Conservation (phyloP, 805 yeast genomes). For the Jamesozyma hellenica region DNA sequence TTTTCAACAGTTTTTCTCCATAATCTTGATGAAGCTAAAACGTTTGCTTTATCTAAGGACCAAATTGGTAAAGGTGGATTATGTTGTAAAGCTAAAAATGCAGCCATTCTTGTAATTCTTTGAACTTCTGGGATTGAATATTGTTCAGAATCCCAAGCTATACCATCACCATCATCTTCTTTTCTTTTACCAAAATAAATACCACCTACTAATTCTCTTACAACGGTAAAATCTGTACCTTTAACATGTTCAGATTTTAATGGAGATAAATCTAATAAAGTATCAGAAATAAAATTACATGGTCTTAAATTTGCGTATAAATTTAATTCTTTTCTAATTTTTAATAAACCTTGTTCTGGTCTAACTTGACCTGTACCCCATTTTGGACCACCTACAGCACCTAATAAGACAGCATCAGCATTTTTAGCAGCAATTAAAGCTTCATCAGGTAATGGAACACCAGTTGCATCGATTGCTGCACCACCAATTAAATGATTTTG, state of each 20-base stretch:
- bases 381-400: constrained; percentile 99
- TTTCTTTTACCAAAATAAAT: constrained; percentile 93
- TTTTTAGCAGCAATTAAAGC: constrained; percentile 72
- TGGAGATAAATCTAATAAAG: constrained; percentile 78
- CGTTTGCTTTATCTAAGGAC: constrained; percentile 97
- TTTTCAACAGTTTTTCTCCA: constrained; percentile 93
- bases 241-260: constrained; percentile 72
- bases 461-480: constrained; percentile 96
- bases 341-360: constrained; percentile 93
- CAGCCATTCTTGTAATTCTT: constrained; percentile 97
- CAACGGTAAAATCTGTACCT: constrained; percentile 89
- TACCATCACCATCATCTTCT: constrained; percentile 80
- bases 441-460: constrained; percentile 80
- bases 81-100: constrained; percentile 86
- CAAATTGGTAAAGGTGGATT: constrained; percentile 91
- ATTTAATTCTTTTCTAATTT: constrained; percentile 89
- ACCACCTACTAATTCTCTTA: constrained; percentile 95
- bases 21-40: constrained; percentile 86
- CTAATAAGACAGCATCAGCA: constrained; percentile 91
- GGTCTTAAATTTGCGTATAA: constrained; percentile 96
- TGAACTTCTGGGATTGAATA: constrained; percentile 88
- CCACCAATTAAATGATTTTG: constrained; percentile 89
- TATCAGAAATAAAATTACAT: constrained; percentile 82
- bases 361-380: constrained; percentile 97
- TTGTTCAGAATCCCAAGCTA: constrained; percentile 89